These are phyloP conservation scores for Trichoderma orchidacearum DNA, from an alignment of 495 filamentous ascomycete genomes.

Conservation along the genomic window DNA sequence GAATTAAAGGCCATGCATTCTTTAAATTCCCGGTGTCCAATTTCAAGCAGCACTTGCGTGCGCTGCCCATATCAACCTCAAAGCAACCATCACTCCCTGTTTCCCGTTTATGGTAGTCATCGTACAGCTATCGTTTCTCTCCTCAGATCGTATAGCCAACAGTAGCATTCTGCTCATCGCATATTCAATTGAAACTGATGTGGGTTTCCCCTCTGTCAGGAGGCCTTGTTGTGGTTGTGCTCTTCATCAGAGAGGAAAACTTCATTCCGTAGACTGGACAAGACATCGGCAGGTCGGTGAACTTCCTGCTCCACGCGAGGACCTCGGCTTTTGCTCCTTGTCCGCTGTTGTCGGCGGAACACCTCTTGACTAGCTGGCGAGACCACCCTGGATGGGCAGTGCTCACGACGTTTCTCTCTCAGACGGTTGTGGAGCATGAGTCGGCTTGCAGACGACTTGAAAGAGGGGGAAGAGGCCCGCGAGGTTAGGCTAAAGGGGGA, in stretches of 20 bases:
- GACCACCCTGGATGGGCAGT: background rate
- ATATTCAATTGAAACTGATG: background rate
- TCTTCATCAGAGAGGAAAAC: slow-evolving; percentile 1
- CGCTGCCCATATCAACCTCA: background rate
- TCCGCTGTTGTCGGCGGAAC: background rate
- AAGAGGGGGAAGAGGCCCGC: background rate
- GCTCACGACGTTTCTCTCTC: slow-evolving; percentile 1
- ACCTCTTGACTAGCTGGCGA: background rate
- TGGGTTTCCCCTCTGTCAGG: background rate
- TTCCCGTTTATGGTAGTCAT: background rate
- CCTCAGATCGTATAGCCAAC: background rate
- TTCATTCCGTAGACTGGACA: background rate
- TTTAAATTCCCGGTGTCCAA: background rate
- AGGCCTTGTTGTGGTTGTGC: background rate
- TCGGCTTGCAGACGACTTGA: background rate
- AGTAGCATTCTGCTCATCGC: background rate
- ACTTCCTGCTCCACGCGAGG: background rate
- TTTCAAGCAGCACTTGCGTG: background rate
- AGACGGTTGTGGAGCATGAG: background rate
- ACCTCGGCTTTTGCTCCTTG: background rate
- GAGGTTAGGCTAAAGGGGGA: background rate
- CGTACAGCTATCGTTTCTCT: background rate
- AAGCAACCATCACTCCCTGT: background rate
- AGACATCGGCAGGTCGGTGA: background rate
- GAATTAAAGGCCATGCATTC: background rate